A percentile compares a stretch with the other conserved stretches of the same genome.
Evolutionary conservation across 2,329 filamentous ascomycete genomes (phyloP).

Genomic region (Graphilbum sp.): DNA sequence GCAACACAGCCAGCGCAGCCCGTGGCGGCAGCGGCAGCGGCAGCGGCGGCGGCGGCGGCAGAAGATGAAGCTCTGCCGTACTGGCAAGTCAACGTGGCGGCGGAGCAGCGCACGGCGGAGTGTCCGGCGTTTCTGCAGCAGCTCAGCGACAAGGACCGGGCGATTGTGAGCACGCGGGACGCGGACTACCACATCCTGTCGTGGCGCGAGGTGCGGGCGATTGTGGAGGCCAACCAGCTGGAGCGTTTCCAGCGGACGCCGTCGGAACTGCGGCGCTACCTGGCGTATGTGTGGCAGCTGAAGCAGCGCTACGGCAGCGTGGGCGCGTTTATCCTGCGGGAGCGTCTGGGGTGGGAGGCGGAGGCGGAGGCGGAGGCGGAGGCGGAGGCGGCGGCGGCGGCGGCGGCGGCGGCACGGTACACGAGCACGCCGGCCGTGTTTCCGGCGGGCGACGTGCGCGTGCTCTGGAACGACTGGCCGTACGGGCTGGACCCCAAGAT

Average conservation of each 20-base stretch:
- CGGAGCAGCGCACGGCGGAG: constrained; percentile 38
- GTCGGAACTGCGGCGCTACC: constrained; percentile 62
- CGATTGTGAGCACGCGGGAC: constrained; percentile 57
- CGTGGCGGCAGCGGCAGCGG: neutral
- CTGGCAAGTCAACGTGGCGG: constrained; percentile 71
- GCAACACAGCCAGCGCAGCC: too few relatives aligned
- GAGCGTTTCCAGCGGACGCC: constrained; percentile 63
- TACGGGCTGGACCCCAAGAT: constrained; percentile 70
- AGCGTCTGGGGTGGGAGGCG: constrained; percentile 54
- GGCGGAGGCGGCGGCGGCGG: too few relatives aligned
- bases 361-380: neutral
- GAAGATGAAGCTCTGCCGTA: constrained; percentile 31
- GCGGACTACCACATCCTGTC: constrained; percentile 41
- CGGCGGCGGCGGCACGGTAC: too few relatives aligned
- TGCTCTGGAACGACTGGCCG: constrained; percentile 85
- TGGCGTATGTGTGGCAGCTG: constrained; percentile 49
- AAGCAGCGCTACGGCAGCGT: constrained; percentile 57
- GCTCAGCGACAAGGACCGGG: constrained; percentile 49
- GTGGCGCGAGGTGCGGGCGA: constrained; percentile 53
- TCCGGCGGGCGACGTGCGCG: constrained; percentile 43
- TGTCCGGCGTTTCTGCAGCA: constrained; percentile 58
- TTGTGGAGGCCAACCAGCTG: constrained; percentile 51
- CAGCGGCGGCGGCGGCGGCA: neutral
- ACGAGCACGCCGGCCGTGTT: constrained; percentile 5
- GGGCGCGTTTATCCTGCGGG: constrained; percentile 55